Conservation (phyloP, 208 protist species). For the Vickermania ingenoplastis region DNA sequence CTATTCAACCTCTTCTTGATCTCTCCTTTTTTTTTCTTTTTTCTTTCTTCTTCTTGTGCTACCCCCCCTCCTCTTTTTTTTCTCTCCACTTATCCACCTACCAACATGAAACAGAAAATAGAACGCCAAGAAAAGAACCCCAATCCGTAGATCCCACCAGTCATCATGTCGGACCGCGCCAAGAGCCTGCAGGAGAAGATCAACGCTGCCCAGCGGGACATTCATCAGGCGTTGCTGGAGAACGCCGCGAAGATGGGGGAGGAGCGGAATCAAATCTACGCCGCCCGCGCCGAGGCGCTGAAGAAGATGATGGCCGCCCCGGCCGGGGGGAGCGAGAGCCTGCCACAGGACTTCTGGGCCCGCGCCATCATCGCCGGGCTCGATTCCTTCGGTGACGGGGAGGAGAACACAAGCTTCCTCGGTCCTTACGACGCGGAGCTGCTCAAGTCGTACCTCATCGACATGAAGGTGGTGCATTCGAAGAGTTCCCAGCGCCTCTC, state of each 20-base stretch:
- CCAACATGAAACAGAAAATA: too few relatives aligned
- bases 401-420: slow-evolving; percentile 37
- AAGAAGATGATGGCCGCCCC: slow-evolving; percentile 22
- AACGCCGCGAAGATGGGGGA: slow-evolving; percentile 33
- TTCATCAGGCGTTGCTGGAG: slow-evolving; percentile 53
- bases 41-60: too few relatives aligned
- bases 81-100: too few relatives aligned
- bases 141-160: not conserved
- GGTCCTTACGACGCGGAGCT: slow-evolving; percentile 57
- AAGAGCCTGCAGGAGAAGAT: slow-evolving; percentile 9
- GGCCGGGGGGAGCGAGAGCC: too few relatives aligned
- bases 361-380: slow-evolving; percentile 34
- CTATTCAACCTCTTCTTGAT: too few relatives aligned
- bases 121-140: too few relatives aligned
- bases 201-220: slow-evolving; percentile 25
- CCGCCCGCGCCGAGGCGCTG: slow-evolving; percentile 20
- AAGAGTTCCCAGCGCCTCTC: slow-evolving; percentile 29
- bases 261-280: slow-evolving; percentile 38
- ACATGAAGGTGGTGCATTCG: slow-evolving; percentile 34
- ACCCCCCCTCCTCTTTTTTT: too few relatives aligned
- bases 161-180: slow-evolving; percentile 11
- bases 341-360: slow-evolving; percentile 61
- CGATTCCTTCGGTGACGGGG: slow-evolving; percentile 17
- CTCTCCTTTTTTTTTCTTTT: too few relatives aligned
- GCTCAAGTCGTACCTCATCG: slow-evolving; percentile 40